Percentiles rank a stretch among this genome's conserved stretches.
Conservation (phyloP, 176 grass and related monocot species). For the Urochloa ruziziensis region DNA sequence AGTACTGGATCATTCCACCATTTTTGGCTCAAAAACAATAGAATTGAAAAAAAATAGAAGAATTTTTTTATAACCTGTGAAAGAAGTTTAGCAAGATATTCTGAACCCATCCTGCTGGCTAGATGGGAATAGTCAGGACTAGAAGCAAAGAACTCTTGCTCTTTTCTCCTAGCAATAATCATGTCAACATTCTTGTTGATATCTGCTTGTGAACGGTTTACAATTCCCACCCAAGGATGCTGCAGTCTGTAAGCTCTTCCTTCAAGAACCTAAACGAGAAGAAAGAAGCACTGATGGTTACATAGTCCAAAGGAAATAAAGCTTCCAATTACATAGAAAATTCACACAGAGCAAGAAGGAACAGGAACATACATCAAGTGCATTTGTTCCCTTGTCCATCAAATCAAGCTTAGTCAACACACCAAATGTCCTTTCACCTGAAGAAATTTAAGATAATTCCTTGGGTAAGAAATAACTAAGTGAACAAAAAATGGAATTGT, state of each 20-base stretch:
- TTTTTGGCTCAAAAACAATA: neutral
- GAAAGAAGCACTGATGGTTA: neutral
- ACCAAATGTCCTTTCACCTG: slow-evolving; percentile 86
- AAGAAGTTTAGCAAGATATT: slow-evolving; percentile 90
- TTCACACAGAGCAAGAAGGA: neutral
- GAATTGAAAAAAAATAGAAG: slow-evolving; percentile 7
- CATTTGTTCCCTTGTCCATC: slow-evolving; percentile 91
- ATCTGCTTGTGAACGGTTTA: slow-evolving; percentile 90
- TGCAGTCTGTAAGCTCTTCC: slow-evolving; percentile 78
- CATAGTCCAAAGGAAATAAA: neutral
- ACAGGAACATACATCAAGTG: slow-evolving; percentile 61
- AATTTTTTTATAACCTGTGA: slow-evolving; percentile 53
- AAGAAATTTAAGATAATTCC: slow-evolving; percentile 24
- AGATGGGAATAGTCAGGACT: slow-evolving; percentile 81
- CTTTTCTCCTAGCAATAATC: slow-evolving; percentile 76
- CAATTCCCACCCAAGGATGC: slow-evolving; percentile 91
- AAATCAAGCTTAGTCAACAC: slow-evolving; percentile 89
- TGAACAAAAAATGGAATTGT: slow-evolving; percentile 16
- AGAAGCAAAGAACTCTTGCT: slow-evolving; percentile 78
- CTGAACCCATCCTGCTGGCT: slow-evolving; percentile 87
- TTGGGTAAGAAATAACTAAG: slow-evolving; percentile 14
- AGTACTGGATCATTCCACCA: slow-evolving; percentile 20
- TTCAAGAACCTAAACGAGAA: slow-evolving; percentile 69
- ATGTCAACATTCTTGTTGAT: slow-evolving; percentile 86
- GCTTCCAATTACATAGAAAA: neutral